Conservation (phyloP, 192 early-diverging fungal genomes). For the Podila clonocystis region DNA sequence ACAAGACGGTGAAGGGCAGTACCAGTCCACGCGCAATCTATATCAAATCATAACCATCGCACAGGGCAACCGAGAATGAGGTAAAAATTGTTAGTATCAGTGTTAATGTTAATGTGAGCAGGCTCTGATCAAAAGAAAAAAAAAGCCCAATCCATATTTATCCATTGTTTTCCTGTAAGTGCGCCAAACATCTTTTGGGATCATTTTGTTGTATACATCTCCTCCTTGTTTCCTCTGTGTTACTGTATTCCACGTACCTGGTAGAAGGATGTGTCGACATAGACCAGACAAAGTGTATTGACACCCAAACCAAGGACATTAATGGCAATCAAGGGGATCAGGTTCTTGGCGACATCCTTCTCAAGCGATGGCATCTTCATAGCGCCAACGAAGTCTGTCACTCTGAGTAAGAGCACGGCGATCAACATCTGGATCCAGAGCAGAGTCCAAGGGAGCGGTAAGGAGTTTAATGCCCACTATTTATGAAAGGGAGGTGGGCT, state of each 20-base stretch:
- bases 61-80: neutral
- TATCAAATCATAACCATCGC: neutral
- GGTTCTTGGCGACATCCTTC: conserved; percentile 28
- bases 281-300: conserved; percentile 67
- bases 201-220: neutral
- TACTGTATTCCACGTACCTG: conserved; percentile 49
- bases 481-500: neutral
- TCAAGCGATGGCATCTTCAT: conserved; percentile 55
- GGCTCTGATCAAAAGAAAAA: too few species aligned
- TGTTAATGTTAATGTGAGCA: neutral
- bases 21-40: conserved; percentile 68
- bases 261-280: conserved; percentile 69
- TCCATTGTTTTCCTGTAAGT: too few species aligned
- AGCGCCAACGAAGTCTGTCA: conserved; percentile 31
- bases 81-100: neutral
- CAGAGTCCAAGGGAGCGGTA: conserved; percentile 59
- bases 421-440: conserved; percentile 65
- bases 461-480: conserved; percentile 62
- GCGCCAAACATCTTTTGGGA: too few species aligned
- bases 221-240: neutral
- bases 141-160: neutral
- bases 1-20: conserved; percentile 64
- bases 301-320: conserved; percentile 67
- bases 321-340: conserved; percentile 59
- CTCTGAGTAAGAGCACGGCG: conserved; percentile 57